These are phyloP conservation scores for Stentor roeselii DNA, from an alignment of 73 alveolate genomes.

Conservation along the genomic window DNA sequence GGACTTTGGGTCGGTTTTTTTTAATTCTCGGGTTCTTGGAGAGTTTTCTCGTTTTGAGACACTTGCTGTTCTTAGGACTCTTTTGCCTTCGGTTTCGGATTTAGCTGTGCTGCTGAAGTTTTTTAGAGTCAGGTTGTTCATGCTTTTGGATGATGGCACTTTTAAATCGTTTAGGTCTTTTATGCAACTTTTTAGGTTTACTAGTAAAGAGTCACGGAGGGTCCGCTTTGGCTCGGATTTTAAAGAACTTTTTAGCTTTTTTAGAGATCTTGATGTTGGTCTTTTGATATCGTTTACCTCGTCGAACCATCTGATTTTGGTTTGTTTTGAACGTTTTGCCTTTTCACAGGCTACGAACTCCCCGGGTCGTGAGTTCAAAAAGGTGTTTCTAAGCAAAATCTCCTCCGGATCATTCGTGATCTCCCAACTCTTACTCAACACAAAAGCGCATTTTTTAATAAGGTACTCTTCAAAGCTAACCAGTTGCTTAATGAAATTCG, in stretches of 20 bases:
- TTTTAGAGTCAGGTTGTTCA: neutral
- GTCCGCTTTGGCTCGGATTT: too few species aligned
- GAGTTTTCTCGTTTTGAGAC: neutral
- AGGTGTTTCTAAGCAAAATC: neutral
- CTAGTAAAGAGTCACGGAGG: neutral
- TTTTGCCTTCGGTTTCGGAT: neutral
- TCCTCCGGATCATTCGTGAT: neutral
- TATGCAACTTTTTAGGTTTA: neutral
- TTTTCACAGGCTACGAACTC: neutral
- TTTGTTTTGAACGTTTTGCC: neutral
- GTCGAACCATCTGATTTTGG: neutral
- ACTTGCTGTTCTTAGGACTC: neutral
- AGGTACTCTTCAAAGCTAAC: conserved; percentile 62
- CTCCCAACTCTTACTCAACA: neutral
- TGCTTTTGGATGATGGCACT: neutral
- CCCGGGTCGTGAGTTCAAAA: conserved; percentile 15
- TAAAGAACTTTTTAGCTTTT: too few species aligned
- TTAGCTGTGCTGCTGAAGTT: neutral
- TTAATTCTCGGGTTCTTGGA: neutral
- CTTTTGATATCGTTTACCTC: neutral
- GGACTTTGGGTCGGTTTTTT: neutral
- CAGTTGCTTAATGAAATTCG: conserved; percentile 56
- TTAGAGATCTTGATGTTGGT: too few species aligned
- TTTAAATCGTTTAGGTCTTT: neutral
- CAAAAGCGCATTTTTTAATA: neutral